Evolutionary conservation across 2,329 filamentous ascomycete species (phyloP).

Genomic region (Penicillium sp.): DNA sequence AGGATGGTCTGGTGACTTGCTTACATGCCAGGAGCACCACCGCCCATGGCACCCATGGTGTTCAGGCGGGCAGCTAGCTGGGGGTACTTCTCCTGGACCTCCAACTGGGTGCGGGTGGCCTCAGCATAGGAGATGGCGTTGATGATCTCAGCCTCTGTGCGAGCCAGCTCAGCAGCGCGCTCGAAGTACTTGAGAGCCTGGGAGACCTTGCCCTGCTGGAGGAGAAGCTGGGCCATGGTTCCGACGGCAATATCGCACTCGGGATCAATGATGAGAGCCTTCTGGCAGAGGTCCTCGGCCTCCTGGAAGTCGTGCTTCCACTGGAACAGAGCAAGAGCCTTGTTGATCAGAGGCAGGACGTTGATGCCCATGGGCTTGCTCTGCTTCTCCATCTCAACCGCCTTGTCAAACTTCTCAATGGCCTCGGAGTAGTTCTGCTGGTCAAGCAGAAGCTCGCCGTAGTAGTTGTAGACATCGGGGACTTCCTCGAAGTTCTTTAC

Average conservation of each 20-base stretch:
- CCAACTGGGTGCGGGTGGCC: conserved; percentile 90
- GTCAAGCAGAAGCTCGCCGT: conserved; percentile 92
- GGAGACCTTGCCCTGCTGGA: conserved; percentile 96
- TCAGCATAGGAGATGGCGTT: conserved; percentile 97
- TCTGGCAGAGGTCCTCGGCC: conserved; percentile 94
- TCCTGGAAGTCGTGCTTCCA: conserved; percentile 96
- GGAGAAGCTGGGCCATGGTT: conserved; percentile 94
- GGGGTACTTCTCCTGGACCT: conserved; percentile 84
- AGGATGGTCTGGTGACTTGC: conserved; percentile 9
- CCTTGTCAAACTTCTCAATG: conserved; percentile 95
- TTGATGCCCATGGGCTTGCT: conserved; percentile 95
- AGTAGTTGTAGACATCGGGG: conserved; percentile 99
- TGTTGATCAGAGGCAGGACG: conserved; percentile 96
- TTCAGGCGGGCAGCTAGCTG: conserved; percentile 71
- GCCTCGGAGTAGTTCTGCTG: conserved; percentile 94
- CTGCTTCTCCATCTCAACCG: conserved; percentile 98
- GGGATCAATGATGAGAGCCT: conserved; percentile 94
- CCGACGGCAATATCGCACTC: conserved; percentile 98
- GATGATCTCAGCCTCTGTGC: conserved; percentile 92
- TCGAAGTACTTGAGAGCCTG: conserved; percentile 97
- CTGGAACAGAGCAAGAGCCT: conserved; percentile 93
- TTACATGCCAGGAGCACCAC: conserved; percentile 37
- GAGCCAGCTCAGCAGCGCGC: conserved; percentile 86
- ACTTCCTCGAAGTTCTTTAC: conserved; percentile 98
- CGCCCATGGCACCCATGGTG: conserved; percentile 50